Conservation (phyloP, 2,329 filamentous ascomycete species). For the Periconia sp. region DNA sequence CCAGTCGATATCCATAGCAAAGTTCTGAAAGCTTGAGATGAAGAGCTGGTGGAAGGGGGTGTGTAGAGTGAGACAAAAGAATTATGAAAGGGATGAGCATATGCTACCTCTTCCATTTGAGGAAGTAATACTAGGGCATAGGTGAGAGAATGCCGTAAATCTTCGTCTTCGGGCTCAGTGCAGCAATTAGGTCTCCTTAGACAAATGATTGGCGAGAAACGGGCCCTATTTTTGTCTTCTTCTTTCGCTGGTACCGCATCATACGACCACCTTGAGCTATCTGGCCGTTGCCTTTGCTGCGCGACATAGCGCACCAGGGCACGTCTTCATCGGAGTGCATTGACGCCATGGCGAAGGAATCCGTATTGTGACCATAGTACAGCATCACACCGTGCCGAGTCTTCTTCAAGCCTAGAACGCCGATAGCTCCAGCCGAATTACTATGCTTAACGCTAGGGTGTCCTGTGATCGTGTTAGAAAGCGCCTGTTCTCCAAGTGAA, state of each 20-base stretch:
- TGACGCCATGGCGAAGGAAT: constrained; percentile 83
- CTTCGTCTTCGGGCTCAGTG: too few species aligned
- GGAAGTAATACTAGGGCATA: neutral
- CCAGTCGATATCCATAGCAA: too few species aligned
- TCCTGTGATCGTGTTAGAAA: constrained; percentile 40
- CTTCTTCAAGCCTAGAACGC: constrained; percentile 89
- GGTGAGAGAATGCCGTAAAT: neutral
- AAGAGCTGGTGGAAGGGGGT: too few species aligned
- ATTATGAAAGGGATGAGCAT: too few species aligned
- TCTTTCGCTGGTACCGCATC: constrained; percentile 43
- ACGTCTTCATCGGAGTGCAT: constrained; percentile 80
- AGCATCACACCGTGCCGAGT: constrained; percentile 76
- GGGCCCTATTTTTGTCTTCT: constrained; percentile 27
- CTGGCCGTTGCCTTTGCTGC: constrained; percentile 62
- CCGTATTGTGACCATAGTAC: constrained; percentile 96
- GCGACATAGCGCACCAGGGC: constrained; percentile 87
- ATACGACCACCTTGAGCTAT: constrained; percentile 64
- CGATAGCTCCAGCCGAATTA: constrained; percentile 84
- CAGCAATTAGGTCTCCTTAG: too few species aligned
- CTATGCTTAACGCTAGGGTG: constrained; percentile 85
- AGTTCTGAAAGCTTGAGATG: too few species aligned
- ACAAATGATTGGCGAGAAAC: constrained; percentile 1
- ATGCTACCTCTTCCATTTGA: too few species aligned
- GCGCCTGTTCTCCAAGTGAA: neutral
- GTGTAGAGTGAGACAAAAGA: too few species aligned